Evolutionary conservation across 768 basidiomycete genomes (phyloP).

Genomic region (Boletus bicolor): DNA sequence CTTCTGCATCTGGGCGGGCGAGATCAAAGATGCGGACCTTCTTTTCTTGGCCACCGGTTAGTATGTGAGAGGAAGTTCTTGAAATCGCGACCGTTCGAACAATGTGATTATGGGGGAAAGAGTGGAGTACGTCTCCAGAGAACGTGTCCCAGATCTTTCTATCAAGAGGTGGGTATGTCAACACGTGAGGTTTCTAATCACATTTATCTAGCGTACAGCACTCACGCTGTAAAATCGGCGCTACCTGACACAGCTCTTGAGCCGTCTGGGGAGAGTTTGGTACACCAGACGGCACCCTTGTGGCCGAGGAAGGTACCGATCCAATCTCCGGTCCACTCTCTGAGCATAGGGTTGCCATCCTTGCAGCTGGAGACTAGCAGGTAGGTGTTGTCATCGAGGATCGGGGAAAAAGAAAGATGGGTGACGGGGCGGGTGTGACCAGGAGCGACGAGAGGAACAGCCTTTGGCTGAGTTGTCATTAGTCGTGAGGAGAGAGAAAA

Average conservation of each 20-base stretch:
- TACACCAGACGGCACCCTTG: constrained; percentile 96
- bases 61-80: constrained; percentile 60
- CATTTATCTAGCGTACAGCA: constrained; percentile 4
- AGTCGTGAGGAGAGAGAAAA: constrained; percentile 32
- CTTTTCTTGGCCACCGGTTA: constrained; percentile 96
- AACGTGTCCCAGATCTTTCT: constrained; percentile 98
- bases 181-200: constrained; percentile 1
- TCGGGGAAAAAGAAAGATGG: constrained; percentile 87
- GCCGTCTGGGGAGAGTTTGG: constrained; percentile 84
- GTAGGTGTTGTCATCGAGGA: constrained; percentile 82
- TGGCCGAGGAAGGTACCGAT: constrained; percentile 89
- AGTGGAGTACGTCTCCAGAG: constrained; percentile 81
- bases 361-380: constrained; percentile 96
- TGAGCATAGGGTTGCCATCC: constrained; percentile 96
- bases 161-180: constrained; percentile 13
- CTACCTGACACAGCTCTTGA: constrained; percentile 88
- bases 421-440: constrained; percentile 88
- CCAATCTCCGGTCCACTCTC: constrained; percentile 99
- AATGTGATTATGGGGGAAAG: constrained; percentile 98
- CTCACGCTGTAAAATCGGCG: constrained; percentile 97
- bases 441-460: constrained; percentile 78
- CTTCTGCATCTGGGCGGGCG: constrained; percentile 79
- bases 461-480: constrained; percentile 65
- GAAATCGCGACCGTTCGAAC: constrained; percentile 93
- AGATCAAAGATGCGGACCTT: constrained; percentile 95